phyloP scores from a whole-genome alignment of 257 asterid genomes.

The Nicotiana attenuata region DNA sequence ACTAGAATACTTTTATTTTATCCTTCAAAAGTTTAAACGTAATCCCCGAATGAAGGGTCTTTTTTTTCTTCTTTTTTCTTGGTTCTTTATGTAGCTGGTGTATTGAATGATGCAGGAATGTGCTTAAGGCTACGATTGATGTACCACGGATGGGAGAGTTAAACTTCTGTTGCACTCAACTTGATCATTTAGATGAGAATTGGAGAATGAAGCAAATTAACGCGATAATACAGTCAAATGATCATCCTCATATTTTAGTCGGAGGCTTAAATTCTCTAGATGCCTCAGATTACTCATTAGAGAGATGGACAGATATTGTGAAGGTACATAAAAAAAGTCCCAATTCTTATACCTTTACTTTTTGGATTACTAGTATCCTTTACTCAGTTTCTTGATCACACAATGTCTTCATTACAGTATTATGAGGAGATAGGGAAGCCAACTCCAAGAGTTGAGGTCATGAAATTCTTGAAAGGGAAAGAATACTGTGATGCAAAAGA shows the following conservation, averaged over 20 bases:
- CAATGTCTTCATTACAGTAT: constrained; percentile 29
- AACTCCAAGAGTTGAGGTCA: constrained; percentile 70
- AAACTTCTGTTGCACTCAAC: constrained; percentile 74
- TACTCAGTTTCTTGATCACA: not conserved
- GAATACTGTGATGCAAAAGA: constrained; percentile 67
- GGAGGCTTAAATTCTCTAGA: constrained; percentile 94
- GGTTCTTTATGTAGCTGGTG: not conserved
- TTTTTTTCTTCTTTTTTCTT: not conserved
- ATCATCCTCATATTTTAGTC: constrained; percentile 64
- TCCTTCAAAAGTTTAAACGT: not conserved
- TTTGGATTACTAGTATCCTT: not conserved
- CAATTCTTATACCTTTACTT: not conserved
- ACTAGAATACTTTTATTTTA: not conserved
- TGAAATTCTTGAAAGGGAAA: constrained; percentile 58
- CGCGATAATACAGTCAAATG: constrained; percentile 62
- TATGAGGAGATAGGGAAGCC: constrained; percentile 85
- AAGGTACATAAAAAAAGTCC: constrained; percentile 41
- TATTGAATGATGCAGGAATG: constrained; percentile 51
- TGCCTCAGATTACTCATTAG: constrained; percentile 69
- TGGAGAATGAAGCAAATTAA: constrained; percentile 89
- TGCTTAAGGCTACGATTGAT: constrained; percentile 77
- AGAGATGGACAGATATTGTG: constrained; percentile 79
- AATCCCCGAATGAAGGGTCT: not conserved
- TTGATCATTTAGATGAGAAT: constrained; percentile 76
- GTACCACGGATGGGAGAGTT: constrained; percentile 81